These are phyloP conservation scores for Fusarium siculi DNA, from an alignment of 2,329 filamentous ascomycete species.

Conservation along the genomic window DNA sequence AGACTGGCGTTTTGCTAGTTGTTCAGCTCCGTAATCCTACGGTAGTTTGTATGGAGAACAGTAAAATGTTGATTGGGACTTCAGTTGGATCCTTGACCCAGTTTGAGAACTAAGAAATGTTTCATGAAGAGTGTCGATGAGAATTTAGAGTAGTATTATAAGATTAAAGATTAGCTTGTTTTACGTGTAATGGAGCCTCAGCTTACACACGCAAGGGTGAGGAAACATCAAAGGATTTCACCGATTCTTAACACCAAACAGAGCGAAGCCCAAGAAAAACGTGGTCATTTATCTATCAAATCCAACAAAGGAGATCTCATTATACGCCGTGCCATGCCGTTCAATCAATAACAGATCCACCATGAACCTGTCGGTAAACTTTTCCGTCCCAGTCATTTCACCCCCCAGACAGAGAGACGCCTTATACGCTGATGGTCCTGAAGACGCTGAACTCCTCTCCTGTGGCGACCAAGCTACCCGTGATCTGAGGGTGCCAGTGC, in stretches of 20 bases:
- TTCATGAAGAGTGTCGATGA: not conserved
- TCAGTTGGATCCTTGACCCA: not conserved
- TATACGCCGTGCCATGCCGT: conserved; percentile 40
- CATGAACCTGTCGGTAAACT: conserved; percentile 20
- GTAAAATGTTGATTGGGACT: not conserved
- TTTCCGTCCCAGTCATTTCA: conserved; percentile 22
- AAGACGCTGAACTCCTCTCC: conserved; percentile 90
- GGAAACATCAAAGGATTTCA: not conserved
- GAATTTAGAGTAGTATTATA: not conserved
- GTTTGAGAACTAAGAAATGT: not conserved
- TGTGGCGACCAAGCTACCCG: conserved; percentile 87
- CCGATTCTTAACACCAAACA: not conserved
- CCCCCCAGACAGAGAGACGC: not conserved
- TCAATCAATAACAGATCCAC: conserved; percentile 36
- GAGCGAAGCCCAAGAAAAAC: not conserved
- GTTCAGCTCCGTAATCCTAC: not conserved
- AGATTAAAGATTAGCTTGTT: not conserved
- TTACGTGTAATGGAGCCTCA: not conserved
- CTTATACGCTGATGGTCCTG: conserved; percentile 82
- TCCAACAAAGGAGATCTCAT: conserved; percentile 32
- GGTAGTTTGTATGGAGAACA: not conserved
- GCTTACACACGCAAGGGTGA: not conserved
- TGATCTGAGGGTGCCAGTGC: conserved; percentile 98
- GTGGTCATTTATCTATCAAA: conserved; percentile 34
- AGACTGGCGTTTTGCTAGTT: not conserved